Percentiles rank a stretch among this genome's conserved stretches.
Evolutionary conservation across 108 stramenopile species (phyloP).

Genomic region (Heterococcus sp.): DNA sequence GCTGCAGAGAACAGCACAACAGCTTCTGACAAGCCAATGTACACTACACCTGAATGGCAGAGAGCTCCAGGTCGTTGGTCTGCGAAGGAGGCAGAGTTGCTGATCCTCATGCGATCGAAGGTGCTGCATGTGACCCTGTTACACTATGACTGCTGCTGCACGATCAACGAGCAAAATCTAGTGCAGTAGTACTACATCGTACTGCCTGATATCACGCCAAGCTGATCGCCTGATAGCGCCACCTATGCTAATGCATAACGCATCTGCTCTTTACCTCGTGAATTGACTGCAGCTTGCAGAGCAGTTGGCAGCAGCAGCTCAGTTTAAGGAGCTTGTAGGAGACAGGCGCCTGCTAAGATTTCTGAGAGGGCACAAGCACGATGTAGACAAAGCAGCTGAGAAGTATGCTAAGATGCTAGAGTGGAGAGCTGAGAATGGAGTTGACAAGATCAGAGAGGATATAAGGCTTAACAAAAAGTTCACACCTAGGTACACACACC

Average conservation of each 20-base stretch:
- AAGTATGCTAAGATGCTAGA: slow-evolving; percentile 22
- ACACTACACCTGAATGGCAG: slow-evolving; percentile 39
- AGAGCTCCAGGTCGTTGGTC: slow-evolving; percentile 19
- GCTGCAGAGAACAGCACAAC: too few relatives aligned
- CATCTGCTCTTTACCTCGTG: too few relatives aligned
- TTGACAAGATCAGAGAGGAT: slow-evolving; percentile 40
- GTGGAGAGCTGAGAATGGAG: slow-evolving; percentile 26
- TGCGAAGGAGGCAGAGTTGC: background rate
- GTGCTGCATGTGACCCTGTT: too few relatives aligned
- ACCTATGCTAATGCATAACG: too few relatives aligned
- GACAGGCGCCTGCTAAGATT: slow-evolving; percentile 26
- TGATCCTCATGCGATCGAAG: slow-evolving; percentile 12
- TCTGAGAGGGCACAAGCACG: slow-evolving; percentile 35
- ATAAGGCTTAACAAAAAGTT: slow-evolving; percentile 26
- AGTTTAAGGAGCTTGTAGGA: slow-evolving; percentile 30
- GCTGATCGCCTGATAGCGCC: too few relatives aligned
- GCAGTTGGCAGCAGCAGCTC: slow-evolving; percentile 4
- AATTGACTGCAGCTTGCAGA: slow-evolving; percentile 9
- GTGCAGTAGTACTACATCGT: too few relatives aligned
- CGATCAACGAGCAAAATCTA: too few relatives aligned
- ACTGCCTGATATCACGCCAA: too few relatives aligned
- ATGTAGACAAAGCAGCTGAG: slow-evolving; percentile 15
- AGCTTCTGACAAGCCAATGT: too few relatives aligned
- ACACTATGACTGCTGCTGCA: too few relatives aligned
- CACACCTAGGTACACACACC: slow-evolving; percentile 6